Conservation (phyloP, 2,329 filamentous ascomycete species). For the Colletotrichum sp. region DNA sequence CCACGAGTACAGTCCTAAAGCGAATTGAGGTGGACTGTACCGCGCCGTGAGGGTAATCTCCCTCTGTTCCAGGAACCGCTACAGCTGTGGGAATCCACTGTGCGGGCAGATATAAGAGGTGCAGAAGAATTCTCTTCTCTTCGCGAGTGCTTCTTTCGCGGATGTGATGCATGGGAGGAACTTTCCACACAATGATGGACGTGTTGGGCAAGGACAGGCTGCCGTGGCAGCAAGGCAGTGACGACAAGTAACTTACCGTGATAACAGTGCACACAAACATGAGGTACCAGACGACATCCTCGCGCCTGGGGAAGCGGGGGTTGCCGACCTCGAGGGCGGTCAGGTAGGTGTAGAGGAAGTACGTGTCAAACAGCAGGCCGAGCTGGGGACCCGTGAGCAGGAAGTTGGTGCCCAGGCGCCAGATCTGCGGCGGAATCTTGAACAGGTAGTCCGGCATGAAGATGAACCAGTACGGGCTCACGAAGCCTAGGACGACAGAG, state of each 20-base stretch:
- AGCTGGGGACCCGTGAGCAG: slow-evolving; percentile 42
- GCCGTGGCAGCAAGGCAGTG: slow-evolving; percentile 8
- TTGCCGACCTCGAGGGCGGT: slow-evolving; percentile 75
- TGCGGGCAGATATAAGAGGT: slow-evolving; percentile 79
- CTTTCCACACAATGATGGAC: background rate
- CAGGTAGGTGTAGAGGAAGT: slow-evolving; percentile 78
- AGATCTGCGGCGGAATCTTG: slow-evolving; percentile 50
- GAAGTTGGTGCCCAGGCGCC: slow-evolving; percentile 47
- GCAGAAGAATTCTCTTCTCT: background rate
- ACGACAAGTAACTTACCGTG: slow-evolving; percentile 68
- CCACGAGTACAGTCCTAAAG: slow-evolving; percentile 66
- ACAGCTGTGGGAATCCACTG: slow-evolving; percentile 74
- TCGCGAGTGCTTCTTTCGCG: background rate
- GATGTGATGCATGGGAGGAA: background rate
- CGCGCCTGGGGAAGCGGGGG: slow-evolving; percentile 74
- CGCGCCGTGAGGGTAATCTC: slow-evolving; percentile 75
- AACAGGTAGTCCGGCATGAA: slow-evolving; percentile 59
- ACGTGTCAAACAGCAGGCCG: slow-evolving; percentile 73
- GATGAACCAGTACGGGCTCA: slow-evolving; percentile 55
- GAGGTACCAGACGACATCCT: slow-evolving; percentile 82
- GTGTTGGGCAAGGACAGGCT: background rate
- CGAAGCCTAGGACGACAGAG: slow-evolving; percentile 59
- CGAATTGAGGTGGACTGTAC: slow-evolving; percentile 66
- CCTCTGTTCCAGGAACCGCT: slow-evolving; percentile 85
- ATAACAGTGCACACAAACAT: slow-evolving; percentile 75